Base-by-base conservation (phyloP, 2,329 filamentous ascomycete genomes). In the Epichloe elymi region DNA sequence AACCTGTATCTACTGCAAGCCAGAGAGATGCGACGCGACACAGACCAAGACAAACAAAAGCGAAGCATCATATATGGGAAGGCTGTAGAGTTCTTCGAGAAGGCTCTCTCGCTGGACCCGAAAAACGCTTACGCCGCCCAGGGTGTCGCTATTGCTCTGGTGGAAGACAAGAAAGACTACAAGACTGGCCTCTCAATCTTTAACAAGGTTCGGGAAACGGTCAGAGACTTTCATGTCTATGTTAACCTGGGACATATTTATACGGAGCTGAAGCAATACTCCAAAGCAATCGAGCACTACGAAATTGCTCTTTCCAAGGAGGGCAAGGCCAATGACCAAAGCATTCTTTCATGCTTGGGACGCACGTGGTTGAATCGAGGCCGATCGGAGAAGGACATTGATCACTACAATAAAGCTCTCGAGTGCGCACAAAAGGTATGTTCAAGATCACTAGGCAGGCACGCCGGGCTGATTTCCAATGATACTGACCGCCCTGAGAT, bases 41-140 rank as follows among this genome's bases (percentile, higher is more conserved):
- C 86, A 0, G 93, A 97, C 8, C 76, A 82, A 53, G 91, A 98
- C 54, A 95, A 88, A 68, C 86, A 95, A 60, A 95, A 94, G 71
- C 83, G 90, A 49, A 86, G 84, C 52, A 86, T 85, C 59, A 85
- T 82, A 55, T 98, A 97, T 64, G 82, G 83, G 63, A 89, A 91
- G 58, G 90, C 93, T 0, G 90, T 97, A 11, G 94, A 98, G 64
- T 98, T 98, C 69, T 98, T 96, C 60, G 93, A 97, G 65, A 98
- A 98, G 70, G 91, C 91, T 4, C 73, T 98, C 20, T 88, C 94
- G 56, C 73, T 98, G n/a, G 93, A 98, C 61, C 83, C 89, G 0
- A 89, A 85, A 70, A 98, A 97, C 59, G 91, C 93, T 0, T 95
- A 95, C 65, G 94, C 94, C 7, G 93, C 93, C 2, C 93, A 98